Evolutionary conservation across 2,329 filamentous ascomycete genomes (phyloP).

Genomic region (Sarocladium kiliense): DNA sequence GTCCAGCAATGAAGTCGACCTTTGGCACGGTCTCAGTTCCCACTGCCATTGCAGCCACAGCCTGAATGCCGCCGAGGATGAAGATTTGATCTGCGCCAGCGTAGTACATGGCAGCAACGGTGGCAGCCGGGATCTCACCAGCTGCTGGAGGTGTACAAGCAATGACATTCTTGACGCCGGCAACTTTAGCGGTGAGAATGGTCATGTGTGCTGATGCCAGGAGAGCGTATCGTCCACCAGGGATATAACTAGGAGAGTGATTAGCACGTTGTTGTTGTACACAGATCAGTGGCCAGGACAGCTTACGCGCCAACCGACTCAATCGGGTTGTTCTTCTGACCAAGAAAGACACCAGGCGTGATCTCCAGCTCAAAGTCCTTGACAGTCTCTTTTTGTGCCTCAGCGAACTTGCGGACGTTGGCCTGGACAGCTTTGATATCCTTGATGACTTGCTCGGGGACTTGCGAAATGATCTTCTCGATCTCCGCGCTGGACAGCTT

Average conservation of each 20-base stretch:
- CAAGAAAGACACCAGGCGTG: not conserved
- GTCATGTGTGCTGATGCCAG: not conserved
- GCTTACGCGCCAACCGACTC: not conserved
- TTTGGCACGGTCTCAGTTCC: slow-evolving; percentile 43
- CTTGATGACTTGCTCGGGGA: slow-evolving; percentile 35
- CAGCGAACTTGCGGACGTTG: not conserved
- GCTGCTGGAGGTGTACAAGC: not conserved
- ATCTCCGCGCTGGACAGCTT: slow-evolving; percentile 41
- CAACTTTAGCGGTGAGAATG: not conserved
- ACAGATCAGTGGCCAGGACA: not conserved
- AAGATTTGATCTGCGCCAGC: slow-evolving; percentile 36
- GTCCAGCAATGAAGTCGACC: slow-evolving; percentile 47
- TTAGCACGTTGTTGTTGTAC: not conserved
- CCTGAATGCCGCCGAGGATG: slow-evolving; percentile 47
- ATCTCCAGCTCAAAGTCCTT: slow-evolving; percentile 1
- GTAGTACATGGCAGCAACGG: slow-evolving; percentile 1
- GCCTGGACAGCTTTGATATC: slow-evolving; percentile 23
- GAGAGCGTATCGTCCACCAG: not conserved
- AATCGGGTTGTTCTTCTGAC: not conserved
- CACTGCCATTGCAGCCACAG: slow-evolving; percentile 45
- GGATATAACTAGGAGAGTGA: not conserved
- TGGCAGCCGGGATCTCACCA: not conserved
- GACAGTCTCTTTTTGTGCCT: not conserved
- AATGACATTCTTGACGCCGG: not conserved
- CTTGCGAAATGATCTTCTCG: slow-evolving; percentile 34